Evolutionary conservation across 805 yeast species (phyloP).

Genomic region (Alloascoidea hylecoeti): DNA sequence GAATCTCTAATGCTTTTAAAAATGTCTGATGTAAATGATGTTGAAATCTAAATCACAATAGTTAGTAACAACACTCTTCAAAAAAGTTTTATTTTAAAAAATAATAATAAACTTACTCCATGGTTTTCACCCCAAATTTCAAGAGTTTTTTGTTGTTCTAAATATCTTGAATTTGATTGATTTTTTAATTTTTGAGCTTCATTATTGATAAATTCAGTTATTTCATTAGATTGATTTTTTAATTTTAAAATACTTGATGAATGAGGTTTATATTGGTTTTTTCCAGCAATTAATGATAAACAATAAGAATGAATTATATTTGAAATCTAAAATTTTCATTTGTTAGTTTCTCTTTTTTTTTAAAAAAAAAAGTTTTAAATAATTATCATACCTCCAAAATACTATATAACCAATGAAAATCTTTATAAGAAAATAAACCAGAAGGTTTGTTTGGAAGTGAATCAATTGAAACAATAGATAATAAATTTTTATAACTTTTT

Average conservation of each 20-base stretch:
- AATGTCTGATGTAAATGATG: constrained; percentile 7
- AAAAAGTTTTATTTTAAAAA: background rate
- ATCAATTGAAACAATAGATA: background rate
- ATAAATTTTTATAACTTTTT: background rate
- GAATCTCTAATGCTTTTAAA: constrained; percentile 8
- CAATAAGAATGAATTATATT: background rate
- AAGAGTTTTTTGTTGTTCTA: constrained; percentile 5
- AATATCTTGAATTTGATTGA: constrained; percentile 3
- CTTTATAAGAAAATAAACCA: background rate
- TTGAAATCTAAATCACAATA: constrained; percentile 4
- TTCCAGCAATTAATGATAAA: background rate
- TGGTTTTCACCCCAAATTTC: constrained; percentile 9
- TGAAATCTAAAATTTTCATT: background rate
- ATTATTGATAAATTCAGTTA: constrained; percentile 4
- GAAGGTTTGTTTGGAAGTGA: background rate
- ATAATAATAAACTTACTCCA: background rate
- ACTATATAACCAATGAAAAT: background rate
- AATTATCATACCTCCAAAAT: background rate
- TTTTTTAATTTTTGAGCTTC: constrained; percentile 8
- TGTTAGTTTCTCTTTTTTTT: too few species aligned
- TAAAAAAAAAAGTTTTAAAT: background rate
- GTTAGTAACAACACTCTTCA: too few species aligned
- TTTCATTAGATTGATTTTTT: background rate
- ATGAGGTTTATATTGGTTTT: constrained; percentile 1
- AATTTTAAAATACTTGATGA: constrained; percentile 3